Evolutionary conservation across 495 filamentous ascomycete species (phyloP).

Genomic region (Podospora didyma): DNA sequence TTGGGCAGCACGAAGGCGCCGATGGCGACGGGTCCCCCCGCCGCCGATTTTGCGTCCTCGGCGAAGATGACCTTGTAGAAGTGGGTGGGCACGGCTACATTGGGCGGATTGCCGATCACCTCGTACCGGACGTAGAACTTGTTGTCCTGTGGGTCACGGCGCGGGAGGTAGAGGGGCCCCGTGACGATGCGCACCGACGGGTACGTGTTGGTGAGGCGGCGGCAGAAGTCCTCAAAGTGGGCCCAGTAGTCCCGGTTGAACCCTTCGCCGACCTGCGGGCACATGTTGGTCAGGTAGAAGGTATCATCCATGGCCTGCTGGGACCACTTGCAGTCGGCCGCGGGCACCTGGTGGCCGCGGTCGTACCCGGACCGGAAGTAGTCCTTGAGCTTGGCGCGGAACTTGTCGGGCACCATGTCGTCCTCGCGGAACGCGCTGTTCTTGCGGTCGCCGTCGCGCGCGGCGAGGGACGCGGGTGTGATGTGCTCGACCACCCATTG

Average conservation of each 20-base stretch:
- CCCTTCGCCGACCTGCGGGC: conserved; percentile 92
- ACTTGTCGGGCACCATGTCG: conserved; percentile 68
- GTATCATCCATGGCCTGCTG: conserved; percentile 92
- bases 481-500: conserved; percentile 97
- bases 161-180: conserved; percentile 87
- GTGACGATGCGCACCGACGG: conserved; percentile 89
- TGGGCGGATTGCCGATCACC: conserved; percentile 92
- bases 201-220: conserved; percentile 71
- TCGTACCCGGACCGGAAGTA: conserved; percentile 95
- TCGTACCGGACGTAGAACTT: conserved; percentile 97
- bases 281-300: conserved; percentile 92
- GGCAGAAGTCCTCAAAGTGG: conserved; percentile 96
- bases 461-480: conserved; percentile 76
- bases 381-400: conserved; percentile 85
- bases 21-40: conserved; percentile 69
- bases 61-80: conserved; percentile 99
- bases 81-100: conserved; percentile 93
- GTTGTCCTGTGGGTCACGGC: conserved; percentile 68
- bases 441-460: conserved; percentile 75
- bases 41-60: conserved; percentile 65
- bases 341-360: conserved; percentile 95
- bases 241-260: conserved; percentile 99
- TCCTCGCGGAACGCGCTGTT: conserved; percentile 84
- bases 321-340: conserved; percentile 93
- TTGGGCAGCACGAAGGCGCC: conserved; percentile 97